A percentile compares a stretch with the other conserved stretches of the same genome.
Evolutionary conservation across 2,329 filamentous ascomycete species (phyloP).

Genomic region (Colletotrichum sp.): DNA sequence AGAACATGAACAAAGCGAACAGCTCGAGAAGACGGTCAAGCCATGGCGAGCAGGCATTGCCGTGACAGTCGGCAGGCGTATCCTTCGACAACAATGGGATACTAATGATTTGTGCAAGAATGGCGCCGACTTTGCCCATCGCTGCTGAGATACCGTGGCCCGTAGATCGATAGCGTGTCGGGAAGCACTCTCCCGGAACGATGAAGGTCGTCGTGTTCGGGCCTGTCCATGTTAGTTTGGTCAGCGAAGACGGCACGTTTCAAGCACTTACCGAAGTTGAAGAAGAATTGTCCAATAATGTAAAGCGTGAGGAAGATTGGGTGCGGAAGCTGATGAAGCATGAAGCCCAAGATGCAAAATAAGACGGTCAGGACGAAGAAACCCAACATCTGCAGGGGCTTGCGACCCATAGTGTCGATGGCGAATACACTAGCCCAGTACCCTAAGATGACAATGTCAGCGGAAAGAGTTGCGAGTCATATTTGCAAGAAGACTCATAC

Average conservation of each 20-base stretch:
- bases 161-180: slow-evolving; percentile 66
- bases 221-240: slow-evolving; percentile 26
- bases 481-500: not conserved
- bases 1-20: slow-evolving; percentile 81
- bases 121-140: slow-evolving; percentile 71
- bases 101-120: slow-evolving; percentile 70
- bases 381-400: slow-evolving; percentile 73
- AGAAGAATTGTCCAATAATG: slow-evolving; percentile 69
- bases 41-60: slow-evolving; percentile 59
- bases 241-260: not conserved
- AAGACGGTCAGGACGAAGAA: slow-evolving; percentile 66
- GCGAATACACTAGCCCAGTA: slow-evolving; percentile 80
- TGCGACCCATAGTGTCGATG: slow-evolving; percentile 78
- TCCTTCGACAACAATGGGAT: slow-evolving; percentile 67
- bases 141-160: slow-evolving; percentile 72
- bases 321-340: slow-evolving; percentile 53
- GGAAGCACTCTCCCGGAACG: slow-evolving; percentile 68
- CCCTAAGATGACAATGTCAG: slow-evolving; percentile 47
- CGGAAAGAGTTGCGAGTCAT: not conserved
- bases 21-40: slow-evolving; percentile 78
- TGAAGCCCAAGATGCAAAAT: slow-evolving; percentile 68
- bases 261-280: slow-evolving; percentile 54
- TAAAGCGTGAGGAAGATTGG: slow-evolving; percentile 64
- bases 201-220: slow-evolving; percentile 72
- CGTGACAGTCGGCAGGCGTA: slow-evolving; percentile 51